Percentiles rank a stretch among this genome's conserved stretches.
phyloP scores from a whole-genome alignment of 257 asterid species.

The Forsythia viridissima region DNA sequence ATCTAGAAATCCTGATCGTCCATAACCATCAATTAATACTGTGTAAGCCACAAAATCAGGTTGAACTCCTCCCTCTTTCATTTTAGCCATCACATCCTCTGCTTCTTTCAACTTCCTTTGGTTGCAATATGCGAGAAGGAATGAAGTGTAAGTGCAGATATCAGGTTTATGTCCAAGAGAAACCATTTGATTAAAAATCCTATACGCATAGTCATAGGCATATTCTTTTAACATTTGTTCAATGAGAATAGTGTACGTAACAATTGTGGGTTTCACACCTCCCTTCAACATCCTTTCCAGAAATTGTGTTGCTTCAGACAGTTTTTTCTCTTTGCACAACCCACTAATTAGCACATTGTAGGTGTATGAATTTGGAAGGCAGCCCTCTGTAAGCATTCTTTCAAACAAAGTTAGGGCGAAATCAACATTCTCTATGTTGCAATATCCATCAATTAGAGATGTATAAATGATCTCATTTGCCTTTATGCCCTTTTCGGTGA shows the following conservation, averaged over 20 bases:
- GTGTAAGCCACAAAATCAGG: conserved; percentile 72
- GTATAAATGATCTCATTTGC: conserved; percentile 55
- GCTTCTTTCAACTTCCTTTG: conserved; percentile 71
- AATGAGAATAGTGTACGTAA: conserved; percentile 60
- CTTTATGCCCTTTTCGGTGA: conserved; percentile 49
- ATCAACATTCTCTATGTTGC: conserved; percentile 50
- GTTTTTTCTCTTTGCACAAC: conserved; percentile 54
- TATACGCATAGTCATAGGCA: conserved; percentile 57
- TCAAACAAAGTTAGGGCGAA: conserved; percentile 52
- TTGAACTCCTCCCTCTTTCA: conserved; percentile 49
- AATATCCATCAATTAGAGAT: conserved; percentile 61
- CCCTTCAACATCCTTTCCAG: conserved; percentile 51
- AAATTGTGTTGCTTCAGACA: conserved; percentile 47
- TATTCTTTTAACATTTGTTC: conserved; percentile 61
- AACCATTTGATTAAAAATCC: conserved; percentile 46
- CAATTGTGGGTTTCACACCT: conserved; percentile 54
- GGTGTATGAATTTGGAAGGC: conserved; percentile 52
- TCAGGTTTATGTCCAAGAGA: conserved; percentile 62
- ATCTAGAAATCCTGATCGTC: conserved; percentile 55
- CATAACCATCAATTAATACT: conserved; percentile 73
- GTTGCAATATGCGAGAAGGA: conserved; percentile 74
- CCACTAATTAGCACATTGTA: conserved; percentile 67
- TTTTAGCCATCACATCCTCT: conserved; percentile 53
- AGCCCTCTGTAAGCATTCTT: conserved; percentile 54
- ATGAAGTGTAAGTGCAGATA: conserved; percentile 71